A percentile compares a stretch with the other conserved stretches of the same genome.
These are phyloP conservation scores for Hypoxylon sp. DNA, from an alignment of 2,329 filamentous ascomycete genomes.

Conservation along the genomic window DNA sequence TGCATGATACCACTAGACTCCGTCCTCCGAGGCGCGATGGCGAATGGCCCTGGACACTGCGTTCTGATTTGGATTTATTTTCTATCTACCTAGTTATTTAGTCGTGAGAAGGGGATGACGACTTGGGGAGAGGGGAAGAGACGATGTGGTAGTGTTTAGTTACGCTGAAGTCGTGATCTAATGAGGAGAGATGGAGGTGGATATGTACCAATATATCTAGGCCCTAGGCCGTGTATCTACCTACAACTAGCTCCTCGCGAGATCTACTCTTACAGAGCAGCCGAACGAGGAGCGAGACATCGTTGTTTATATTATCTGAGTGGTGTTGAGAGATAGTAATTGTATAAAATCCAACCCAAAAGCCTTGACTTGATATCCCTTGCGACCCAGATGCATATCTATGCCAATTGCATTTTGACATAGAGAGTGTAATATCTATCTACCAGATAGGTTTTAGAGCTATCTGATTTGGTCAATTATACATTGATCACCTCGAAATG, in stretches of 20 bases:
- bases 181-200: constrained; percentile 24
- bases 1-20: constrained; percentile 47
- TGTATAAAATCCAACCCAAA: constrained; percentile 34
- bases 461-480: neutral
- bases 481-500: neutral
- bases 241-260: constrained; percentile 24
- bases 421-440: too few relatives aligned
- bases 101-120: constrained; percentile 10
- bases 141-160: constrained; percentile 4
- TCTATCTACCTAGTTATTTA: constrained; percentile 10
- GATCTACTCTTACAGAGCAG: constrained; percentile 12
- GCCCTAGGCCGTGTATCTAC: constrained; percentile 38
- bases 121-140: neutral
- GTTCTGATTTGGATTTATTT: constrained; percentile 29
- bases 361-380: neutral
- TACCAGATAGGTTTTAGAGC: too few relatives aligned
- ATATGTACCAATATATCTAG: constrained; percentile 35
- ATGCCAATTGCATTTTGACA: too few relatives aligned
- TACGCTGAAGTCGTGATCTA: constrained; percentile 28
- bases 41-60: constrained; percentile 23
- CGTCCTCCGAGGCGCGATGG: constrained; percentile 16
- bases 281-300: constrained; percentile 11
- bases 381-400: neutral
- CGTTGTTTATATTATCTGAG: constrained; percentile 32
- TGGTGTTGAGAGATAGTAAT: constrained; percentile 22